Evolutionary conservation across 768 basidiomycete genomes (phyloP), one percentile per base, ranked within the genome.

Genomic region (Leucocoprinus leucothites): DNA sequence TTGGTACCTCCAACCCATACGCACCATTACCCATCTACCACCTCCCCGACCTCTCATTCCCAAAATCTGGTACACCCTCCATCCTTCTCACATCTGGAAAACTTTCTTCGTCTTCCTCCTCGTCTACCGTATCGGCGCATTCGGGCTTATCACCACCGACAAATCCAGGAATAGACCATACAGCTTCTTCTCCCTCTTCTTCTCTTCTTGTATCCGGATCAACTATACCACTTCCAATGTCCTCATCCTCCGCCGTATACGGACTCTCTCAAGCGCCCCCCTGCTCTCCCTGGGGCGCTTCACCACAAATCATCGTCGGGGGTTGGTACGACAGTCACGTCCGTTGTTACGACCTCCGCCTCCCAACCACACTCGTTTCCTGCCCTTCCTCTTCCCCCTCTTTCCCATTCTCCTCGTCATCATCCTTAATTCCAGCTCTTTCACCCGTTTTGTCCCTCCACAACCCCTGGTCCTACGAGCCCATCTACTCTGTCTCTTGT

Each of bases 321-420:
- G 91, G 89, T 1, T 92, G 91, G 89, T 93, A 82, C 67, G 89
- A 94, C 64, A 86, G 91, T 9, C 66, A 76, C 46, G 86, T 90
- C 31, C 78, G 81, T 35, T 77, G 89, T 48, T 85, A 91, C 68
- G 91, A 93, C 67, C 77, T 93, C 38, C 88, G 91, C 22, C 74
- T 81, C 16, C 73, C 72, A 18, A 69, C 70, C 31, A 51, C 50
- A 16, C 48, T 48, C 8, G 57, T 26, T 9, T 28, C 48, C 34
- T 16, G 6, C 14, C 22, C 48, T n/a, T 44, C 51, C 13, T 22
- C 21, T 35, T 36, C 13, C 21, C 19, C 21, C 43, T 19, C 43
- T 25, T 22, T 45, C 43, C 13, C 25, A 6, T 9, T 8, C 14
- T 28, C 18, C 6, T 34, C 18, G 9, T 31, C 47, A 34, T 18